Conservation (phyloP, 495 filamentous ascomycete genomes). For the Penicillium verhagenii region DNA sequence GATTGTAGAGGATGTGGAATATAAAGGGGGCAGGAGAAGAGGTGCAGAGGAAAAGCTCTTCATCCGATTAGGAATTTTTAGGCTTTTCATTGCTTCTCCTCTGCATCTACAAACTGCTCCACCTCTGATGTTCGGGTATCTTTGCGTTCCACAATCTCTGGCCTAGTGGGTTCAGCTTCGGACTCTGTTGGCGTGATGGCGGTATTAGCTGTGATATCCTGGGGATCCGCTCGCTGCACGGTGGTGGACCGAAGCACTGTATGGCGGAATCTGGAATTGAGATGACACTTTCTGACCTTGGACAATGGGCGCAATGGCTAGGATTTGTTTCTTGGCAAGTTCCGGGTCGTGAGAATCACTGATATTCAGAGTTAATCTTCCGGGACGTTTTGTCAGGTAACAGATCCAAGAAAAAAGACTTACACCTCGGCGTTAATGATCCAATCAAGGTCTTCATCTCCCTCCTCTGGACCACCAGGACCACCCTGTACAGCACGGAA, state of each 20-base stretch:
- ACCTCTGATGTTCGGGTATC: conserved; percentile 50
- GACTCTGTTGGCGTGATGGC: conserved; percentile 8
- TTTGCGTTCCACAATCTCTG: conserved; percentile 37
- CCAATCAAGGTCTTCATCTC: conserved; percentile 89
- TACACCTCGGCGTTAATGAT: conserved; percentile 89
- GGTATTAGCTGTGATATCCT: conserved; percentile 26
- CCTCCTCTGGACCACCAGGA: conserved; percentile 71
- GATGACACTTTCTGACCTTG: conserved; percentile 59
- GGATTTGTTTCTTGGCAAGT: conserved; percentile 78
- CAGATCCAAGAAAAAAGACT: conserved; percentile 23
- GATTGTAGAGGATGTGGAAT: not conserved
- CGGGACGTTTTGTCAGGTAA: conserved; percentile 1
- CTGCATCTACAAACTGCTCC: conserved; percentile 62
- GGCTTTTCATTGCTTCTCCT: conserved; percentile 29
- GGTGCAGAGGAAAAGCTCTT: not conserved
- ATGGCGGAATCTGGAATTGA: conserved; percentile 44
- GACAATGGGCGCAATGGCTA: conserved; percentile 82
- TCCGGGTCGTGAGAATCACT: conserved; percentile 70
- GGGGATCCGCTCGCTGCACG: conserved; percentile 8
- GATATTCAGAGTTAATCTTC: no score
- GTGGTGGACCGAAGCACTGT: conserved; percentile 11
- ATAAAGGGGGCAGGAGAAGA: no score
- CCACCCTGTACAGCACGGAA: conserved; percentile 77
- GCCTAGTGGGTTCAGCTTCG: conserved; percentile 10
- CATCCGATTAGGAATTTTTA: not conserved